Base-by-base conservation (phyloP, 371 early-diverging fungal species). In the Parasitella parasitica region DNA sequence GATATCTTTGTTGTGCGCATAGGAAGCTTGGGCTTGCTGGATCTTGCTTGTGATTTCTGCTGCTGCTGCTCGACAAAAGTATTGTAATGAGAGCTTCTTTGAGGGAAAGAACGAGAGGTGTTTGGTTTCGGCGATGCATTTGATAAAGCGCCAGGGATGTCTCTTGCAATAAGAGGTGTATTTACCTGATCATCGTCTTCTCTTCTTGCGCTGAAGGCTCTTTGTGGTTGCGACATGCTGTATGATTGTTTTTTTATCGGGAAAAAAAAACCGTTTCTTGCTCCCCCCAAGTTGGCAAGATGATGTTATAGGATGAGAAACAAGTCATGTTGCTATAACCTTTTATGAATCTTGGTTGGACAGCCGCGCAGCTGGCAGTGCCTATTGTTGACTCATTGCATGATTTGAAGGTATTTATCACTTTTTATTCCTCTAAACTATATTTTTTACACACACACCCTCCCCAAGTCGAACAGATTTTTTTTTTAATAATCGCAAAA, bases 1-100 rank as follows among this genome's bases (percentile, higher is more conserved):
- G 91, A 89, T 32, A 88, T 91, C 67, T 95, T 95, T 16, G 95
- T 94, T 4, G 96, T 95, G 60, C 96, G 89, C 59, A 86, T 88
- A 15, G 89, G 90, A 20, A 75, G 73, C 39, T 78, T 81, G 20
- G 76, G 71, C 54, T 75, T 77, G 20, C 20, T 54, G 6, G 61
- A 24, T 32, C 55, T 51, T 32, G 38, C 41, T 49, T 39, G 32
- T 15, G 7, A 24, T 11, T 50, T 51, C 15, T 49, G 48, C 15
- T 58, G 59, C 13, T 54, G 46, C 46, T 55, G 48, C 20, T 64
- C 62, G 4, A 36, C 43, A 59, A 68, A 68, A 3, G 68, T 68
- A 30, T 63, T 59, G 51, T 68, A 68, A 7, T 68, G 36, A 49
- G 57, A 32, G 27, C 28, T 43, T 18, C 61, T 49, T 36, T 66